Evolutionary conservation across 805 yeast species (phyloP), one percentile per base, ranked within the genome.

Genomic region (Candida caryicola): DNA sequence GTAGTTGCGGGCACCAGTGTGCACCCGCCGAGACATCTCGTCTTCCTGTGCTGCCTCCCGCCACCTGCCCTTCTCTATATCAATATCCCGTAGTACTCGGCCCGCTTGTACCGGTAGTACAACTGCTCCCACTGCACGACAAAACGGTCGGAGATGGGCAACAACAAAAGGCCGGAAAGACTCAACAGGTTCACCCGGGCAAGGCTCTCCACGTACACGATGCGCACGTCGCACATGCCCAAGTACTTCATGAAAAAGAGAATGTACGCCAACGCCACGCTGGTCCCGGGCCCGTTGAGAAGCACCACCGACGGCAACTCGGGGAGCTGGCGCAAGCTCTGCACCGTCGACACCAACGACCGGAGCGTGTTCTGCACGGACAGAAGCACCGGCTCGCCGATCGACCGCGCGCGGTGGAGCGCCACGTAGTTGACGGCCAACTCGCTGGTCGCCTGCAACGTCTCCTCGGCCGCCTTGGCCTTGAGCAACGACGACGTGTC

Each of bases 91-190:
- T 77, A 71, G 55, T 77, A 88, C 51, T 86, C 95, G 1, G 87
- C 77, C 39, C 86, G 60, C 14, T 69, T 67, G 51, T 79, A 81
- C 37, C 58, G 53, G 15, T 52, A 44, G 5, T 73, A 69, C 39
- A 93, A 65, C 18, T 70, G 68, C 18, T 76, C 77, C 99, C 99
- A 93, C 58, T 93, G 99, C 6, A 93, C 98, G 1, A 93, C 53
- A 43, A 93, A 85, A 16, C 90, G 67, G 55, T 88, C 85, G 3
- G 81, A 70, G 3, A 93, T 64, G 3, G 88, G 88, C 44, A 84
- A 67, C 10, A 91, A 55, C 14, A 93, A 57, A 33, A 62, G 55
- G 0, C 98, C 99, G 13, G 90, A 80, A 23, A 89, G 62, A 53
- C 96, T 88, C 36, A 93, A 69, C 2, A 67, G 63, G 37, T 71